Percentiles rank a stretch among this genome's conserved stretches.
These are phyloP conservation scores for Aspergillus ustus DNA, from an alignment of 2,329 filamentous ascomycete genomes.

Conservation along the genomic window DNA sequence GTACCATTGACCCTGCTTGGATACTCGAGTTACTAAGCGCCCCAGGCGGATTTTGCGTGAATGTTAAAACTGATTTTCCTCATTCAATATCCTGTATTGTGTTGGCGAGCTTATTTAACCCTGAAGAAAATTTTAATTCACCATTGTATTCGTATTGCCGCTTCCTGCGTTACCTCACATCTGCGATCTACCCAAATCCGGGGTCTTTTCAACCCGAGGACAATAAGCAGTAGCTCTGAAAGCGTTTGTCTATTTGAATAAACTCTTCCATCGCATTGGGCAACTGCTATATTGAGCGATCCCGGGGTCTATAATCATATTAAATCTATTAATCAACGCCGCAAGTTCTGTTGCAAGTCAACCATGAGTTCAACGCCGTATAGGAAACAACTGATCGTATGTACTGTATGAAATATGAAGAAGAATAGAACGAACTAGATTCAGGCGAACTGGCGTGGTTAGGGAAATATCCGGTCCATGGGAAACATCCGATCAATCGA, in stretches of 20 bases:
- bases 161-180: neutral
- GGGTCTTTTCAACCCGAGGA: neutral
- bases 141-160: conserved; percentile 1
- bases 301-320: neutral
- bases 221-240: neutral
- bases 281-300: neutral
- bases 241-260: neutral
- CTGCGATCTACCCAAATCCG: neutral
- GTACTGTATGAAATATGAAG: neutral
- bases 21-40: neutral
- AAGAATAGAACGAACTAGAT: neutral
- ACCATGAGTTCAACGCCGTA: neutral
- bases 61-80: neutral
- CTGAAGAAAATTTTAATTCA: neutral
- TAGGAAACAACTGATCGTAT: neutral
- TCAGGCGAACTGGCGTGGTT: neutral
- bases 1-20: neutral
- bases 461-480: conserved; percentile 26
- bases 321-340: neutral
- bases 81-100: neutral
- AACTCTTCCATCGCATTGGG: neutral
- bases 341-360: neutral
- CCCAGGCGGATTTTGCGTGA: neutral
- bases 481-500: conserved; percentile 6
- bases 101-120: neutral